Base-by-base conservation (phyloP, 2,329 filamentous ascomycete species). In the Arachnopeziza araneosa region DNA sequence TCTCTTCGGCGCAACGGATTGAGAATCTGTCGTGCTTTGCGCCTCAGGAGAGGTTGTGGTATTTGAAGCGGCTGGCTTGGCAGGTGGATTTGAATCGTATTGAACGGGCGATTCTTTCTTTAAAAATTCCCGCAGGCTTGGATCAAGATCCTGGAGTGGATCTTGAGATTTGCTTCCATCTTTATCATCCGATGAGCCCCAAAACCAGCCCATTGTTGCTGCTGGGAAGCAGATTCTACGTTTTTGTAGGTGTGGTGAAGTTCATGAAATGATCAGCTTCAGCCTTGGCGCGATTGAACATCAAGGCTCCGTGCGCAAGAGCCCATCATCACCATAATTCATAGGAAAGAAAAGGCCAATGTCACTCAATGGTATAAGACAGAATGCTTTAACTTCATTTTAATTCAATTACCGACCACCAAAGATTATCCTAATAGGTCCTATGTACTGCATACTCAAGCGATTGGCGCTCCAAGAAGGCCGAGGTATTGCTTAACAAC, bases 41-140 rank as follows among this genome's bases (percentile, higher is more conserved):
- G 36, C 2, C 36, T 44, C 36, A 14, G 36, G 3, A 44, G 36
- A 22, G 22, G 30, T 23, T 24, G 50, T 21, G 12, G 57, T 19
- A 26, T 56, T 57, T 57, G 62, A 56, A 61, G 57, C 30, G 21
- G 54, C 19, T 53, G 56, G 53, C 57, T 52, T 58, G 44, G 61
- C 22, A 56, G 66, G 54, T 44, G 64, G 58, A 30, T 66, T 63
- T 19, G 66, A 64, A 49, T 62, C 63, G 63, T 74, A 71, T 62
- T 84, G 82, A 58, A 79, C 74, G n/a, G 85, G 83, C 7, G 84
- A 80, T 76, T 89, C 84, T 73, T 84, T 82, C 65, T 85, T 77
- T 63, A 90, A 79, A 70, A 87, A 89, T 36, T 88, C 83, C 66
- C 82, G 81, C 21, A 90, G 77, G 32, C 78, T 79, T 22, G 86